Base-by-base conservation (phyloP, 805 yeast species). In the Ogataea neopini region DNA sequence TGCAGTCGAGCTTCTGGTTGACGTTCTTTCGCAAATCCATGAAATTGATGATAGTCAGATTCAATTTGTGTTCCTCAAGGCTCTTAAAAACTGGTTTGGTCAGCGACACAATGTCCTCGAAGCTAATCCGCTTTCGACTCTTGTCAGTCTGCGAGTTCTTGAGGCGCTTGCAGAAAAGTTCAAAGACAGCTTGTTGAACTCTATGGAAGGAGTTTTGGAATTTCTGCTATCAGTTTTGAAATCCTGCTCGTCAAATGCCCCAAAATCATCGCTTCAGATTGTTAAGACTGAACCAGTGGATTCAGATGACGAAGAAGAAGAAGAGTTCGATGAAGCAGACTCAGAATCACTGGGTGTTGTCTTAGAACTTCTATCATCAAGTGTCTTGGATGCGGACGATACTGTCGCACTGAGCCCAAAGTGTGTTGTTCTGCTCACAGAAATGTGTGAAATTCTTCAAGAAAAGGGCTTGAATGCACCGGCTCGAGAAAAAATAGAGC, bases 81-180 rank as follows among this genome's bases (percentile, higher is more conserved):
- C 83, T 1, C 67, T 92, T 51, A 74, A 75, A 47, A 70, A 83
- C 54, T 88, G 96, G 91, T 71, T 86, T 30, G 44, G 45, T 5
- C 17, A n/a, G n/a, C 28, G 40, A 13, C 33, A 46, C 10, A 43
- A 55, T n/a, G 45, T 48, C 9, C 19, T 29, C 3, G 70, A 67
- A 2, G 69, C 70, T 4, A 73, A 76, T 49, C 84, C 88, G n/a
- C 75, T 80, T 44, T 54, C 74, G 6, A 71, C 78, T 45, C 67
- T 87, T 30, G 67, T 81, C 6, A 84, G 86, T 58, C 68, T 88
- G 49, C 77, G 84, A 49, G 59, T 88, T 9, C 64, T 91, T 43
- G 94, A 89, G 59, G 64, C 68, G 26, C 66, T 88, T 28, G 79
- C 83, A 19, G 75, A 75, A 4, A 70, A 72, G 13, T 82, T 84